Evolutionary conservation across 169 alveolate genomes (phyloP), one percentile per base, ranked within the genome.

Genomic region (Eimeria falciformis): DNA sequence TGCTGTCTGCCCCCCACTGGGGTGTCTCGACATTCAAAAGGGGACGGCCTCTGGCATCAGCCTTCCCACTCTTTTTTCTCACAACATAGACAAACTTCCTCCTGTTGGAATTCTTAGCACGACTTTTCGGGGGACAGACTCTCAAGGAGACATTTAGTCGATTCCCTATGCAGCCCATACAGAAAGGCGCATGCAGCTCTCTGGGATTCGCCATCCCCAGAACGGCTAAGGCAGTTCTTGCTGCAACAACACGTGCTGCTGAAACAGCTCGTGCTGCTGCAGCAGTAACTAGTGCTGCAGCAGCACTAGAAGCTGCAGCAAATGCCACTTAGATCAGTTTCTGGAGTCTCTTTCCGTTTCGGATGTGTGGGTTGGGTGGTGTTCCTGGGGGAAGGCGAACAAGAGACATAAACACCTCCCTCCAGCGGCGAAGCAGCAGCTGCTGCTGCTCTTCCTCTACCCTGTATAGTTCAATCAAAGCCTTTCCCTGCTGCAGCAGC

Each of bases 391-490:
- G 83, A 6, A 73, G 83, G 7, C 43, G 83, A 40, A 73, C 83
- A n/a, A 73, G 83, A 18, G 58, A 14, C 58, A 37, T 73, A 73
- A 73, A 73, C 62, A 73, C 83, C 23, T 37, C 47, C 58, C 58
- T 1, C 83, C 83, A 73, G 43, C 7, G 83, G 12, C n/a, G 47
- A n/a, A 73, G 29, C 37, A 73, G 58, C 37, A 23, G 83, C 58
- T 73, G 83, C 83, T 73, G 83, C 83, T 73, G 83, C 83, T 21
- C 62, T 37, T 73, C 58, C 33, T 73, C 83, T 40, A 62, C 83
- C 37, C 50, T 43, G 33, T 73, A 73, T 62, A 73, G 33, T 6
- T 73, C 37, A 29, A 73, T 43, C 58, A 73, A 43, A 17, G 83
- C 58, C 33, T 40, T 73, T 29, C 83, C 83, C 27, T 37, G 83